Evolutionary conservation across 768 basidiomycete species (phyloP), one percentile per base, ranked within the genome.

Genomic region (Pisolithus albus): DNA sequence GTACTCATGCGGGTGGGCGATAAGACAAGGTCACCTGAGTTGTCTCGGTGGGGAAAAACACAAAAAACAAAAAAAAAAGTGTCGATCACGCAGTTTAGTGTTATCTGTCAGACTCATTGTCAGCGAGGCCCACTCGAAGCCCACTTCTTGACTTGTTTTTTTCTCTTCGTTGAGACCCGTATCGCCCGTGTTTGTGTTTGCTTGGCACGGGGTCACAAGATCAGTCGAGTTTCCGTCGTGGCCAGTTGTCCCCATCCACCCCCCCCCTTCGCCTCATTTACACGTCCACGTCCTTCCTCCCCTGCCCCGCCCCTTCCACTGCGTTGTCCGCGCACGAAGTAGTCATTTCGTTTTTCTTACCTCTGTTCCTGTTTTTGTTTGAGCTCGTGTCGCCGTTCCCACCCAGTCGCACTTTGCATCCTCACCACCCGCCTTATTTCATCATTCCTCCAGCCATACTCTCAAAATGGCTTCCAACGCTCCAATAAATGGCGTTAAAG

Each of bases 401-500:
- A 13, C 46, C 36, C 36, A 10, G 9, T 9, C 34, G 13, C 34
- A 34, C 15, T 34, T 34, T 34, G 13, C 34, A 13, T 13, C 26
- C 50, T 44, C 21, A 23, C n/a, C 47, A 48, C 51, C 51, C 46
- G 28, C 50, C 47, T 41, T 23, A 44, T 50, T 46, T 30, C 24
- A 11, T 21, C 23, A 6, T 41, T 24, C 41, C 32, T 39, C 42
- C 23, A 34, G 10, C 32, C 45, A 34, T 47, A 44, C 54, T 49
- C 38, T 57, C 49, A 69, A 70, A 68, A 88, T 88, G 85, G 73
- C 82, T 51, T 83, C 80, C 52, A 83, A 86, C 72, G 84, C 77
- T 62, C 88, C 88, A 68, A 88, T 90, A 73, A 90, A 89, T 71
- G 88, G 88, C 62, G 84, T 89, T 72, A 89, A 87, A 77, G 79